Evolutionary conservation across 2,329 filamentous ascomycete species (phyloP), one percentile per base, ranked within the genome.

Genomic region (Fusarium sororula): DNA sequence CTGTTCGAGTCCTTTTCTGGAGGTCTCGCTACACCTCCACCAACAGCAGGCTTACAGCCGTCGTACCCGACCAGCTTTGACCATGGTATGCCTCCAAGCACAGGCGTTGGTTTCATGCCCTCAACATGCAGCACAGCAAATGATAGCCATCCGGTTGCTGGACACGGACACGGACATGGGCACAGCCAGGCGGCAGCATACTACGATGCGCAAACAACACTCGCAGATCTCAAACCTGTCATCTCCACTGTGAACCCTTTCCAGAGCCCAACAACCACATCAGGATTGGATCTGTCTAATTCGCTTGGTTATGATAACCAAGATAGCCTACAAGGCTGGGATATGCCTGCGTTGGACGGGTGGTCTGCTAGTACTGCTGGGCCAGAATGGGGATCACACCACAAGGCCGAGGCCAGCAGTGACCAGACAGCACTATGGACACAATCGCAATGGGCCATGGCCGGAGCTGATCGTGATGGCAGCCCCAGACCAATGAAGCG

Each of bases 11-110:
- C 83, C n/a, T 88, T 87, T 69, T 81, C 84, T 26, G 84, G 85
- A 66, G 88, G 87, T 5, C 85, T 90, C 24, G 85, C 85, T 35
- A 90, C 89, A 11, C 89, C 89, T 30, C 89, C 89, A 7, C 88
- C 87, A 9, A 88, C 86, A 5, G 88, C 87, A 3, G 84, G 85
- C 4, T 80, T 90, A 20, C 84, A 86, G 30, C 83, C 83, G 42
- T 83, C 85, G 1, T 88, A 87, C 74, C 82, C 85, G 47, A 77
- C 81, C 22, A 83, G 83, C 67, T 88, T 88, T 76, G 85, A 87
- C 56, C 78, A 81, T 55, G 75, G 66, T 66, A 79, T 83, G 76
- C 77, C 79, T 32, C 56, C 78, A 51, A 70, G 74, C 30, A 77
- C 77, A 37, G 77, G 77, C 35, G 79, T 82, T 44, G 77, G 74